Conservation (phyloP, 176 grass and related monocot species). For the Bonia amplexicaulis region DNA sequence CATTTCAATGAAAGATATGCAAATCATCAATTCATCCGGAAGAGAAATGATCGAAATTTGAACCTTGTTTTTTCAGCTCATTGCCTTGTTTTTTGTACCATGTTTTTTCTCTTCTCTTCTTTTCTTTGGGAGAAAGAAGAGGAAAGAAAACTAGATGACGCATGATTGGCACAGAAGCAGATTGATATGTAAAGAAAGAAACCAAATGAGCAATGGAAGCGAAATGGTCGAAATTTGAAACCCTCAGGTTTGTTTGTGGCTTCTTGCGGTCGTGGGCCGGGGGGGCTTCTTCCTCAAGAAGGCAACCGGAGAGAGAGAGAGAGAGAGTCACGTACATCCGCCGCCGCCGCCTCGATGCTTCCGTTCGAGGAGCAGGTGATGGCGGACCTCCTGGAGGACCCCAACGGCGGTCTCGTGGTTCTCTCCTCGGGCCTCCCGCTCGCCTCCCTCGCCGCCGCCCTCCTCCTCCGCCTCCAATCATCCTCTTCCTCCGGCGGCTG, state of each 20-base stretch:
- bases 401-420: slow-evolving; percentile 61
- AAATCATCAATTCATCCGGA: too few species aligned
- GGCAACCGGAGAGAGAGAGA: too few species aligned
- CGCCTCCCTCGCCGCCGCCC: slow-evolving; percentile 46
- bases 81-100: too few species aligned
- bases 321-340: background rate
- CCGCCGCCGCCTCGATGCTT: slow-evolving; percentile 19
- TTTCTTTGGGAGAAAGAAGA: background rate
- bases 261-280: too few species aligned
- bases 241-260: too few species aligned
- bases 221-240: too few species aligned
- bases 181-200: background rate
- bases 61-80: background rate
- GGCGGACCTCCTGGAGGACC: slow-evolving; percentile 63
- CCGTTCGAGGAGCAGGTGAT: slow-evolving; percentile 63
- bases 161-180: background rate
- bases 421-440: slow-evolving; percentile 61
- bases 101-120: background rate
- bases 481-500: background rate
- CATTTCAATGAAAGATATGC: too few species aligned
- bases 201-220: background rate
- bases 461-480: slow-evolving; percentile 38
- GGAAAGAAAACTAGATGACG: background rate
- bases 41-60: too few species aligned
- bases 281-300: too few species aligned